Conservation (phyloP, 805 yeast species). For the Sugiyamaella lignohabitans region DNA sequence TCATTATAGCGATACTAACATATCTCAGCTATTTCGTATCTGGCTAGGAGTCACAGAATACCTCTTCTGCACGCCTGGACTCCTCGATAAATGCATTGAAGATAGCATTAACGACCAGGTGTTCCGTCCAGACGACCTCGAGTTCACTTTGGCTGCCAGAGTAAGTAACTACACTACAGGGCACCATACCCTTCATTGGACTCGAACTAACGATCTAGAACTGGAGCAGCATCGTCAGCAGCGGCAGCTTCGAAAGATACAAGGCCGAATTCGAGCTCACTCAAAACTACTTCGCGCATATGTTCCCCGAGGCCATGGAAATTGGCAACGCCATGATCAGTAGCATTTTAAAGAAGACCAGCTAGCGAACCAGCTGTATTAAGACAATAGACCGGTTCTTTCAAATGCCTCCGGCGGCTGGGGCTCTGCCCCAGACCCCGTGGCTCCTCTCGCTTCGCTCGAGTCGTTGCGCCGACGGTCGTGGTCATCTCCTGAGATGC, state of each 20-base stretch:
- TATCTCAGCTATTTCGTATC: constrained; percentile 57
- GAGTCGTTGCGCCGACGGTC: neutral
- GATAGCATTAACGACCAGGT: constrained; percentile 61
- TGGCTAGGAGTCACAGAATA: constrained; percentile 93
- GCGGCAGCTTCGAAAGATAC: constrained; percentile 70
- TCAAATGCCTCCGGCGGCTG: neutral
- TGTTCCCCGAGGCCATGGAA: constrained; percentile 79
- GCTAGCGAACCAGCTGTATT: neutral
- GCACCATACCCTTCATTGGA: neutral
- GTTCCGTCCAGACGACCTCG: constrained; percentile 84
- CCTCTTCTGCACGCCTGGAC: constrained; percentile 73
- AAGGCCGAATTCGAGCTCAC: constrained; percentile 66
- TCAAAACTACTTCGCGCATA: constrained; percentile 77
- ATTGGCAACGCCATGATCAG: constrained; percentile 93
- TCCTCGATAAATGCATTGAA: constrained; percentile 72
- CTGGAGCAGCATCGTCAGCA: constrained; percentile 78
- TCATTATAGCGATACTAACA: constrained; percentile 1
- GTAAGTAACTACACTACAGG: constrained; percentile 5
- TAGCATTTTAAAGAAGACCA: constrained; percentile 48
- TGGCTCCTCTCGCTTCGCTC: neutral
- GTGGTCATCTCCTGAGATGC: too few relatives aligned
- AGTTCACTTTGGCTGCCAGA: constrained; percentile 86
- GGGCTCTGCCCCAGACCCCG: too few relatives aligned
- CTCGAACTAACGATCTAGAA: constrained; percentile 16
- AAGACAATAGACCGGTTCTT: too few relatives aligned